These are phyloP conservation scores for Ophiostoma ulmi DNA, from an alignment of 2,329 filamentous ascomycete species.

Conservation along the genomic window DNA sequence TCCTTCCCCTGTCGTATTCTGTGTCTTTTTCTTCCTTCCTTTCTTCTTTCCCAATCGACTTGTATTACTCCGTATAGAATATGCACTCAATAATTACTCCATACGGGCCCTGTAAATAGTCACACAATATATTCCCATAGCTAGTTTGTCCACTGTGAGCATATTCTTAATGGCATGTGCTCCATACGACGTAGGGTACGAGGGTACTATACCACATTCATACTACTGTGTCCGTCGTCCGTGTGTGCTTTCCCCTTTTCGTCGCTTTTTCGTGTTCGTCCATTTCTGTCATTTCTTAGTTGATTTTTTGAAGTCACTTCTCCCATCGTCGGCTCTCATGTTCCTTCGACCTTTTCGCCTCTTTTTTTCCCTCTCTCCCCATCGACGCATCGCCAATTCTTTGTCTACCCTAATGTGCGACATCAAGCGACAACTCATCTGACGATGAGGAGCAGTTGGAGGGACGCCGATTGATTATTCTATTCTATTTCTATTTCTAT, in stretches of 20 bases:
- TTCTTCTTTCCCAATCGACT: not conserved
- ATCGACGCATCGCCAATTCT: conserved; percentile 14
- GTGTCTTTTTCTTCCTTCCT: not conserved
- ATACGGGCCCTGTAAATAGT: not conserved
- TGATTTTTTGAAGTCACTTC: not conserved
- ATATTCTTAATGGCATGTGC: not conserved
- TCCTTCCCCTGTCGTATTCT: conserved; percentile 5
- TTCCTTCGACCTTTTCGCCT: conserved; percentile 25
- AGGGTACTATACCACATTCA: not conserved
- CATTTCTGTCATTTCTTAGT: conserved; percentile 26
- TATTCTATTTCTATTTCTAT: not conserved
- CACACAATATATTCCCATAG: too few species aligned
- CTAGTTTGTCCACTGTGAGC: too few species aligned
- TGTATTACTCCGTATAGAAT: not conserved
- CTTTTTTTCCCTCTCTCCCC: conserved; percentile 31
- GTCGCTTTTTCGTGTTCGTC: conserved; percentile 1
- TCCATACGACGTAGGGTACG: not conserved
- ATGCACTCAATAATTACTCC: not conserved
- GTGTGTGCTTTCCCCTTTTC: conserved; percentile 1
- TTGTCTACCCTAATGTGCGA: conserved; percentile 21
- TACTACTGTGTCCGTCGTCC: conserved; percentile 1
- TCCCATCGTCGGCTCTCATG: conserved; percentile 1
- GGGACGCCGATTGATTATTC: conserved; percentile 20
- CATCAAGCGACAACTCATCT: conserved; percentile 23
- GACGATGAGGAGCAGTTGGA: conserved; percentile 25